These are phyloP conservation scores for Chlamydomonas sp. DNA, from an alignment of 139 green algal genomes.

Conservation along the genomic window DNA sequence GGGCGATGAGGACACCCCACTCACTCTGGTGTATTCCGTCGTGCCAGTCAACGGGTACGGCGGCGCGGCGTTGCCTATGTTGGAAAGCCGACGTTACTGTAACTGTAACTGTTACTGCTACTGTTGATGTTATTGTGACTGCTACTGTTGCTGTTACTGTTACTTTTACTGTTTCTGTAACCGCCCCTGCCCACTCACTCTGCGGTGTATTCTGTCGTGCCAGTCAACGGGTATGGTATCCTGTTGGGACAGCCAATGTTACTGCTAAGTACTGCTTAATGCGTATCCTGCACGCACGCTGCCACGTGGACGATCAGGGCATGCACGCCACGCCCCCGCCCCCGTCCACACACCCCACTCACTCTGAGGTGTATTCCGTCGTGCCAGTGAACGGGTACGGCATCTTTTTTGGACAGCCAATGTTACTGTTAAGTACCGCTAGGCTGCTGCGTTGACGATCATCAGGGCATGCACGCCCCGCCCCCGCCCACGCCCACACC, in stretches of 20 bases:
- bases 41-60: slow-evolving; percentile 23
- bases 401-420: neutral
- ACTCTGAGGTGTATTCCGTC: neutral
- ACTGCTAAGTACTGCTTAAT: neutral
- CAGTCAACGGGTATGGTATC: neutral
- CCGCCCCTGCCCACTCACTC: no score
- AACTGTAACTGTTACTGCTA: no score
- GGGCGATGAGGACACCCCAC: slow-evolving; percentile 15
- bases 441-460: slow-evolving; percentile 14
- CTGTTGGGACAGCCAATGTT: neutral
- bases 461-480: slow-evolving; percentile 17
- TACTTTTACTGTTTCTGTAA: no score
- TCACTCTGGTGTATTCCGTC: slow-evolving; percentile 29
- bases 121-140: no score
- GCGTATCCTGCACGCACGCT: no score
- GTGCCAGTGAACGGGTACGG: neutral
- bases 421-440: neutral
- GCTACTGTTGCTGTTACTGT: no score
- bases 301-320: slow-evolving; percentile 20
- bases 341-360: no score
- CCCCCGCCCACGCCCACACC: slow-evolving; percentile 10
- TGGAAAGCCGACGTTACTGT: no score
- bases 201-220: neutral
- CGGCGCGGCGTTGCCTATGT: no score
- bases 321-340: no score